Base-by-base conservation (phyloP, 1,284 basidiomycete species). In the Apiotrichum laibachii region DNA sequence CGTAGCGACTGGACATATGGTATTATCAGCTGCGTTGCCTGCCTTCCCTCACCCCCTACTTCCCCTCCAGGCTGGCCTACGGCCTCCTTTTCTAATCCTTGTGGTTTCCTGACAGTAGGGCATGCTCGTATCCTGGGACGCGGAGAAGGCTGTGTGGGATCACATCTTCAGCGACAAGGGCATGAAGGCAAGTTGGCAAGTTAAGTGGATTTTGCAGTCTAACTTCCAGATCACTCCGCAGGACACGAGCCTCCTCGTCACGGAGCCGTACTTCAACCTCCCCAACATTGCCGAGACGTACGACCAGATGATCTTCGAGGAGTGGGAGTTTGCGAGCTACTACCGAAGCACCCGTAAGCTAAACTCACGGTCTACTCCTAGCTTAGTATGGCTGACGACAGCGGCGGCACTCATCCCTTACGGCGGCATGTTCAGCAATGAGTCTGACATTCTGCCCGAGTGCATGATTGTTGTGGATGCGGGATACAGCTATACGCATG, bases 291-390 rank as follows among this genome's bases (percentile, higher is more conserved):
- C 93, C 78, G 88, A 91, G 45, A 85, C 90, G 43, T 92, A 93
- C 65, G 94, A 97, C 75, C 88, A 96, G 77, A 88, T 98, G 72
- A 81, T 95, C 0, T 96, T 96, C 69, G 94, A 98, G 71, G 92
- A 96, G 76, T 98, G 94, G 80, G 93, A 94, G 69, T 96, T 95
- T 71, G 81, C 83, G 47, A 87, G 89, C 49, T 90, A 91, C 73
- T 84, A 85, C 76, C 84, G 92, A 39, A 86, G 85, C 70, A 85
- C 90, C 53, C 87, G 91, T 93, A 77, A 75, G 88, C 82, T 11
- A 11, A n/a, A n/a, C n/a, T n/a, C n/a, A n/a, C n/a, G n/a, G n/a
- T n/a, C n/a, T n/a, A n/a, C 10, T 50, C 16, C 7, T 5, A 37
- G 15, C 37, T 37, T 37, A 10, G 12, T 11, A 11, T 37, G 37